phyloP scores from a whole-genome alignment of 2,329 filamentous ascomycete genomes.

The Pseudogymnoascus destructans region DNA sequence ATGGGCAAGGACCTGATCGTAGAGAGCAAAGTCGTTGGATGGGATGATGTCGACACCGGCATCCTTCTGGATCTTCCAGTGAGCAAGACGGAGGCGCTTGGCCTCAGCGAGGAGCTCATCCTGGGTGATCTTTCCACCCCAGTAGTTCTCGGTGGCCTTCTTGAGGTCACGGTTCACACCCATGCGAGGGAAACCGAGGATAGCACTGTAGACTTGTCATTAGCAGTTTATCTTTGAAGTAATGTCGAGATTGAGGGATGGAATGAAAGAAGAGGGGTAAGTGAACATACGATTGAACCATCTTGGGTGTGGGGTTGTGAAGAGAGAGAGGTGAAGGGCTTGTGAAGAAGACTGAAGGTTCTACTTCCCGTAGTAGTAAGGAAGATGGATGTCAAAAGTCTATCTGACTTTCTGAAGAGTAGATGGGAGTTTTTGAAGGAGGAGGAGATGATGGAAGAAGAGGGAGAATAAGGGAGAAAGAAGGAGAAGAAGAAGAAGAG shows the following conservation, averaged over 20 bases:
- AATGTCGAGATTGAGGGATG: constrained; percentile 1
- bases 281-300: constrained; percentile 45
- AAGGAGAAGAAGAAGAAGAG: constrained; percentile 11
- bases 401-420: not conserved
- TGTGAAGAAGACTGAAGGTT: constrained; percentile 2
- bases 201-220: constrained; percentile 31
- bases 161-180: constrained; percentile 97
- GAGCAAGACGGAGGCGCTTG: constrained; percentile 88
- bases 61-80: constrained; percentile 99
- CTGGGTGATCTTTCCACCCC: constrained; percentile 88
- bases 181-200: constrained; percentile 99
- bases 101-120: constrained; percentile 84
- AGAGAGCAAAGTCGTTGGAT: constrained; percentile 98
- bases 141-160: constrained; percentile 98
- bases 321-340: not conserved
- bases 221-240: constrained; percentile 12
- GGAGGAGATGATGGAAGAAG: constrained; percentile 11
- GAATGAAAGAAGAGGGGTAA: not conserved
- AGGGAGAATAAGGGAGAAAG: constrained; percentile 12
- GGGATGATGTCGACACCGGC: constrained; percentile 95
- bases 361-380: constrained; percentile 5
- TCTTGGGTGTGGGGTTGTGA: constrained; percentile 28
- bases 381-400: constrained; percentile 5
- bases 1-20: constrained; percentile 95
- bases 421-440: not conserved